Percentiles rank a stretch among this genome's conserved stretches.
Evolutionary conservation across 495 filamentous ascomycete genomes (phyloP).

Genomic region (Penicillium maclennaniae): DNA sequence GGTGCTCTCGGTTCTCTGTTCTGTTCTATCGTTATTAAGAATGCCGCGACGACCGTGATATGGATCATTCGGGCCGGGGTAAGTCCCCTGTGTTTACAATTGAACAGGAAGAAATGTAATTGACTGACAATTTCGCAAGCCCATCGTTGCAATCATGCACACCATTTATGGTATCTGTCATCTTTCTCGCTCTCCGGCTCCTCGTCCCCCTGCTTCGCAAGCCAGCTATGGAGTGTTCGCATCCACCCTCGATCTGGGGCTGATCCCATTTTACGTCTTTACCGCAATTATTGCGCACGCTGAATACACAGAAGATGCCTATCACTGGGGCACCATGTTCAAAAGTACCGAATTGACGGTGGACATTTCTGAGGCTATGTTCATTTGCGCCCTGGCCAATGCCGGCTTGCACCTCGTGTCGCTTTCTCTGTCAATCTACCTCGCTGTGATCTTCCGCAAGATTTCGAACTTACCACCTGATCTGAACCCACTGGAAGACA

Average conservation of each 20-base stretch:
- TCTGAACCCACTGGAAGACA: constrained; percentile 86
- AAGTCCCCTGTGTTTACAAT: constrained; percentile 25
- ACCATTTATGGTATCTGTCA: constrained; percentile 76
- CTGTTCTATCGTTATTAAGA: constrained; percentile 68
- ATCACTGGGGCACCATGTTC: constrained; percentile 64
- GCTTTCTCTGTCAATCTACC: constrained; percentile 62
- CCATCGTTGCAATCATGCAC: constrained; percentile 65
- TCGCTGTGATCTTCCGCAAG: constrained; percentile 71
- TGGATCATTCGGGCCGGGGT: constrained; percentile 80
- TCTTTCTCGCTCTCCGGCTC: constrained; percentile 60
- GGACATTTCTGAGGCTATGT: constrained; percentile 58
- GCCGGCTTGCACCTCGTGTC: constrained; percentile 68
- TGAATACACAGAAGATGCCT: constrained; percentile 37
- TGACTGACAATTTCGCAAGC: constrained; percentile 38
- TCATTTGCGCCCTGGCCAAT: constrained; percentile 56
- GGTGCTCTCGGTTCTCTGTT: constrained; percentile 66
- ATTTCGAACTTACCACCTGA: constrained; percentile 80
- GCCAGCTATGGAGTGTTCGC: constrained; percentile 84
- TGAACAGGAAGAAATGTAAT: not conserved
- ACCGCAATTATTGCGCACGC: constrained; percentile 55
- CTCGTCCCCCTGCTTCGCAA: constrained; percentile 68
- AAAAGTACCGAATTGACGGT: constrained; percentile 40
- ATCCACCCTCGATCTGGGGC: constrained; percentile 61
- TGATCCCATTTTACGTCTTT: constrained; percentile 76
- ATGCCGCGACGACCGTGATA: constrained; percentile 53